phyloP scores from a whole-genome alignment of 805 yeast genomes.

The Saturnispora ahearnii region DNA sequence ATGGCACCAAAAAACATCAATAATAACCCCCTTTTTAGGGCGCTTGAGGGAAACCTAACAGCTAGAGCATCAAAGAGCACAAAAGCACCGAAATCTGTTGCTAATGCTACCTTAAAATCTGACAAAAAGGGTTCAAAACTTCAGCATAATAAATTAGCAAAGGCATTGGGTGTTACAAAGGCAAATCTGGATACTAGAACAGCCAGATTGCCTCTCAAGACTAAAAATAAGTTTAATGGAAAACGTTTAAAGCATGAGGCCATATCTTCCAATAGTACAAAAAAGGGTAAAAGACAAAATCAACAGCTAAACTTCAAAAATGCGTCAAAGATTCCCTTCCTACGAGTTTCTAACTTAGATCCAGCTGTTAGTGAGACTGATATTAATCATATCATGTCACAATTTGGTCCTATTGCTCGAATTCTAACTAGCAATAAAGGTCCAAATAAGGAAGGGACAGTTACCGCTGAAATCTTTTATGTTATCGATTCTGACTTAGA shows the following conservation, averaged over 20 bases:
- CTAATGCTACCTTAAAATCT: neutral
- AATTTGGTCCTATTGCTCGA: constrained; percentile 16
- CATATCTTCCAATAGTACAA: neutral
- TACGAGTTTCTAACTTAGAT: constrained; percentile 26
- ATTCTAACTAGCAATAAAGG: constrained; percentile 9
- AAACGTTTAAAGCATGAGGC: neutral
- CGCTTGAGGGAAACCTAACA: neutral
- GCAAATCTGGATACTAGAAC: neutral
- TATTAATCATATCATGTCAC: constrained; percentile 19
- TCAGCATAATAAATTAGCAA: neutral
- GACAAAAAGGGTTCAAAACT: neutral
- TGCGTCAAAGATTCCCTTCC: constrained; percentile 17
- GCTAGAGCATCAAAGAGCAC: neutral
- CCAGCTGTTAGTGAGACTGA: constrained; percentile 26
- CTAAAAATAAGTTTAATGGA: neutral
- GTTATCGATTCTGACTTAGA: constrained; percentile 8
- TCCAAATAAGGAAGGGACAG: neutral
- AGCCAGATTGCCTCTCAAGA: neutral
- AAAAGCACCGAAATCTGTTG: neutral
- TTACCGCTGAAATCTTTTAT: constrained; percentile 17
- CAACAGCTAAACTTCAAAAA: constrained; percentile 17
- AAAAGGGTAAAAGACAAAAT: neutral
- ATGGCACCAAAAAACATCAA: neutral
- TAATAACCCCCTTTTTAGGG: constrained; percentile 3
- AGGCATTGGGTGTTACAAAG: neutral